These are phyloP conservation scores for Cryptococcus sp. DNA, from an alignment of 1,284 basidiomycete genomes.

Conservation along the genomic window DNA sequence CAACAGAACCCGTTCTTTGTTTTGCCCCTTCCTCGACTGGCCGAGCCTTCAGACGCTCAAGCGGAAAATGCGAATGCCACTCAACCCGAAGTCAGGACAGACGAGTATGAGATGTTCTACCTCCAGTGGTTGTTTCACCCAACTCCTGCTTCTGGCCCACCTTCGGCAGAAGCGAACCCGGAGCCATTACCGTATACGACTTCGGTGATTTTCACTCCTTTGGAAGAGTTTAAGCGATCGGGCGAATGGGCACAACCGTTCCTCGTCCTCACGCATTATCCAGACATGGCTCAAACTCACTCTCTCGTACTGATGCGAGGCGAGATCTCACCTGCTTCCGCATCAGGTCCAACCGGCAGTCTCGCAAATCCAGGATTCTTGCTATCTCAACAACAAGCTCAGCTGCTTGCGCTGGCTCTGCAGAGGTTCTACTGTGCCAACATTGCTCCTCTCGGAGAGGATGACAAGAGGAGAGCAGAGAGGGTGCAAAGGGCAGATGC, in stretches of 20 bases:
- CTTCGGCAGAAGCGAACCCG: constrained; percentile 51
- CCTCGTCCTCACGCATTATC: constrained; percentile 87
- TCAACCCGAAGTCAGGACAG: constrained; percentile 53
- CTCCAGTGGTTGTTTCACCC: constrained; percentile 82
- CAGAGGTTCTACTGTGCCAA: constrained; percentile 72
- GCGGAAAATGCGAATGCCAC: constrained; percentile 1
- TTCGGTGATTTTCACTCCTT: constrained; percentile 84
- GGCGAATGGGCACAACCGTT: constrained; percentile 87
- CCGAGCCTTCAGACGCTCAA: not conserved
- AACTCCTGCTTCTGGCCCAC: constrained; percentile 58
- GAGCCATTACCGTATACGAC: constrained; percentile 49
- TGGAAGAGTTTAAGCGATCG: constrained; percentile 90
- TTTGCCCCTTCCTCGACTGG: constrained; percentile 65
- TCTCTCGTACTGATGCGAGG: constrained; percentile 84
- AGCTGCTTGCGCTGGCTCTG: constrained; percentile 70
- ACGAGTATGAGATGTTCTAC: constrained; percentile 79
- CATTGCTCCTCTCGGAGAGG: constrained; percentile 28
- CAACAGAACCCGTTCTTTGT: constrained; percentile 73
- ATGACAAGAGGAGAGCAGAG: constrained; percentile 29
- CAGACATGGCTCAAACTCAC: constrained; percentile 80
- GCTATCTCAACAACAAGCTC: constrained; percentile 75
- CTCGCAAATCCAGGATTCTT: constrained; percentile 57
- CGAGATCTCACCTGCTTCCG: constrained; percentile 71
- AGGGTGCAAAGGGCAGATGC: constrained; percentile 39
- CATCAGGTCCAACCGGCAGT: constrained; percentile 33